These are phyloP conservation scores for Triangularia verruculosa DNA, from an alignment of 2,329 filamentous ascomycete species.

Conservation along the genomic window DNA sequence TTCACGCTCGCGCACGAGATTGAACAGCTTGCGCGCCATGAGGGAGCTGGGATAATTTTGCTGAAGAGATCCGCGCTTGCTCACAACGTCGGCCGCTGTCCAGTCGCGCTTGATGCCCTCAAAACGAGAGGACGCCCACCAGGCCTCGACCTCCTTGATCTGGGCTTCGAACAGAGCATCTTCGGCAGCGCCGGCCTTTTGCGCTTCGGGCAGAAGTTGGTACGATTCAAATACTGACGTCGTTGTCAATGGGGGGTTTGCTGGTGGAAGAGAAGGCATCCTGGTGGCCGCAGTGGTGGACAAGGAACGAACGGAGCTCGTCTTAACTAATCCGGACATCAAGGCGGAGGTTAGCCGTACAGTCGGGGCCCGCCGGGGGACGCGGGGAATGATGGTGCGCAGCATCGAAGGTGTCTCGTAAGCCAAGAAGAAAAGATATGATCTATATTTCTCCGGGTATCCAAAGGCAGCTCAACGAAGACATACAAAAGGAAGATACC, in stretches of 20 bases:
- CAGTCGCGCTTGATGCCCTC: conserved; percentile 91
- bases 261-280: conserved; percentile 54
- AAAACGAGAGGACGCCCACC: conserved; percentile 86
- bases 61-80: conserved; percentile 83
- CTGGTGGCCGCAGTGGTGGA: conserved; percentile 40
- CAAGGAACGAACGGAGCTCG: conserved; percentile 27
- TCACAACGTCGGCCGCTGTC: conserved; percentile 84
- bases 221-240: conserved; percentile 71
- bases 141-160: conserved; percentile 78
- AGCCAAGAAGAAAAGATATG: background rate
- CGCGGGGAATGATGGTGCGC: conserved; percentile 23
- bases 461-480: background rate
- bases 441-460: background rate
- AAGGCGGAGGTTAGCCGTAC: conserved; percentile 11
- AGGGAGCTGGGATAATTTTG: conserved; percentile 88
- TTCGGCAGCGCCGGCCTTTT: conserved; percentile 77
- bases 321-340: conserved; percentile 4
- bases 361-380: conserved; percentile 20
- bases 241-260: conserved; percentile 60
- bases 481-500: background rate
- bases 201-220: conserved; percentile 74
- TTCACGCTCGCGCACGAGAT: conserved; percentile 74
- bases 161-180: conserved; percentile 83
- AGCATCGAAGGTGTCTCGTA: conserved; percentile 23
- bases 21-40: conserved; percentile 93